Evolutionary conservation across 352 stramenopile species (phyloP).

Genomic region (Globisporangium irregulare): DNA sequence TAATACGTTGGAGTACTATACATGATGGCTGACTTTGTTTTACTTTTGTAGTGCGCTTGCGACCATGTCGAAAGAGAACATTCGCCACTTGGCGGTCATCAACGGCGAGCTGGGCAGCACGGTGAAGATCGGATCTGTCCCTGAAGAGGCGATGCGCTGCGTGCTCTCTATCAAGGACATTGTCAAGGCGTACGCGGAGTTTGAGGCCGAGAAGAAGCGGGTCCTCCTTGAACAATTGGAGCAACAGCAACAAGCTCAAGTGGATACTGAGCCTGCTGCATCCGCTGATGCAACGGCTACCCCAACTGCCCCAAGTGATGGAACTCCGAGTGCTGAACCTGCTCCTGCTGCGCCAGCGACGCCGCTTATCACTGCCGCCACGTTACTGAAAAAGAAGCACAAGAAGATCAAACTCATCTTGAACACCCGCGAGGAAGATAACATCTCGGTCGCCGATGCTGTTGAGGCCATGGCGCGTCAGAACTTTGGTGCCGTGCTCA

Average conservation of each 20-base stretch:
- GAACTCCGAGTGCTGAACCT: constrained; percentile 2
- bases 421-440: constrained; percentile 80
- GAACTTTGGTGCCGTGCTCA: constrained; percentile 78
- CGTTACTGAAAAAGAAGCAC: constrained; percentile 81
- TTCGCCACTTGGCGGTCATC: constrained; percentile 80
- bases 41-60: constrained; percentile 48
- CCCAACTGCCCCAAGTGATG: neutral
- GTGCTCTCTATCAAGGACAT: constrained; percentile 87
- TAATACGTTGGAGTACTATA: too few species aligned
- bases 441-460: constrained; percentile 66
- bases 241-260: neutral
- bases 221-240: constrained; percentile 7
- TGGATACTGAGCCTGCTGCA: neutral
- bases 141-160: constrained; percentile 80
- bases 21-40: neutral
- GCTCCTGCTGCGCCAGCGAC: constrained; percentile 6
- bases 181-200: constrained; percentile 68
- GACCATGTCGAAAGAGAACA: constrained; percentile 88
- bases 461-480: constrained; percentile 75
- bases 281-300: neutral
- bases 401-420: constrained; percentile 79
- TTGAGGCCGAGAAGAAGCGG: constrained; percentile 56
- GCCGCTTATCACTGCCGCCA: constrained; percentile 25
- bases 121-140: constrained; percentile 71
- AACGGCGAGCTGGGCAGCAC: constrained; percentile 70